A percentile compares a stretch with the other conserved stretches of the same genome.
Conservation (phyloP, 805 yeast species). For the Saturnispora diversa region DNA sequence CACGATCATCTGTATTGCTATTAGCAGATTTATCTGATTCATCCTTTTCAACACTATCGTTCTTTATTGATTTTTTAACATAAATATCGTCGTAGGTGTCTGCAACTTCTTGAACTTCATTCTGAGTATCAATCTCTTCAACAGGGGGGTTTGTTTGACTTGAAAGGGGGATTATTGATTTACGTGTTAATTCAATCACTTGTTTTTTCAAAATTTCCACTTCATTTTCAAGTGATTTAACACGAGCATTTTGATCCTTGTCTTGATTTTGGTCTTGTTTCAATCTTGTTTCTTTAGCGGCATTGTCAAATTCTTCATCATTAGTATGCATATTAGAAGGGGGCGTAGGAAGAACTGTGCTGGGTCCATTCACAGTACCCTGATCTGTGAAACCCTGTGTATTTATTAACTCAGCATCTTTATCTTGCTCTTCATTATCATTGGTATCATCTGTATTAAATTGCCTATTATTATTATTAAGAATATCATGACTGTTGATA, state of each 20-base stretch:
- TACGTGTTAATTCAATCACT: constrained; percentile 5
- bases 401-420: too few species aligned
- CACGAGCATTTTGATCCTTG: neutral
- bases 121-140: neutral
- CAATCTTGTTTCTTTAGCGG: neutral
- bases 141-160: too few species aligned
- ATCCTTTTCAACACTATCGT: constrained; percentile 6
- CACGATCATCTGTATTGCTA: too few species aligned
- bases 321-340: neutral
- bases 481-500: too few species aligned
- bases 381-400: too few species aligned
- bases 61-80: constrained; percentile 19
- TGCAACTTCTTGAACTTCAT: neutral
- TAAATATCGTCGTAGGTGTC: constrained; percentile 12
- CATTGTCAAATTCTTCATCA: neutral
- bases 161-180: neutral
- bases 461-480: neutral
- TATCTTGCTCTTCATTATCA: neutral
- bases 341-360: too few species aligned
- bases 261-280: neutral
- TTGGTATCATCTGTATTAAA: neutral
- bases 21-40: constrained; percentile 3
- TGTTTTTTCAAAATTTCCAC: constrained; percentile 5
- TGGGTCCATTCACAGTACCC: too few species aligned
- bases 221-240: constrained; percentile 1